Percentiles rank a stretch among this genome's conserved stretches.
Conservation (phyloP, 805 yeast genomes). For the Torulaspora indica region DNA sequence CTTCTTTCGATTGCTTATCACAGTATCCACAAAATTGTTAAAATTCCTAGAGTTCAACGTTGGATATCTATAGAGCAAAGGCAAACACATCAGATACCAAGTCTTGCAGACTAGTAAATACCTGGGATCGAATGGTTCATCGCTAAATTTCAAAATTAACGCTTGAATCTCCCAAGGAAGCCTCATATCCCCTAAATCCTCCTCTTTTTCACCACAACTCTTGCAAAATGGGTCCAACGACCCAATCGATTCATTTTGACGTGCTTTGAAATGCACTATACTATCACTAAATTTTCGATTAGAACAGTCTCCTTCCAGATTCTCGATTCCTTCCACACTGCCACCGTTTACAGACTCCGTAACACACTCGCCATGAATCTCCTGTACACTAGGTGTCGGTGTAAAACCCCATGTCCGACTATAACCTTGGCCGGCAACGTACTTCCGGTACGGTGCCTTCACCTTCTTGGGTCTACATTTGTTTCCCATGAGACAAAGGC, state of each 20-base stretch:
- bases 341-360: constrained; percentile 11
- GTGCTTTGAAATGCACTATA: constrained; percentile 14
- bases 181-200: constrained; percentile 13
- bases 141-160: constrained; percentile 33
- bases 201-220: background rate
- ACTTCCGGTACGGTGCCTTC: constrained; percentile 73
- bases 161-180: constrained; percentile 51
- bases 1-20: constrained; percentile 45
- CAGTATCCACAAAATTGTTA: constrained; percentile 62
- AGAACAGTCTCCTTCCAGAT: constrained; percentile 20
- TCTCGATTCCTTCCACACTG: constrained; percentile 11
- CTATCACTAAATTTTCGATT: constrained; percentile 18
- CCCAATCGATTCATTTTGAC: constrained; percentile 7
- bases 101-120: constrained; percentile 56
- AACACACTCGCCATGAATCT: constrained; percentile 19
- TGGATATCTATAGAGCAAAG: constrained; percentile 63
- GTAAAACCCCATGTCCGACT: constrained; percentile 41
- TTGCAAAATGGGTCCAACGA: constrained; percentile 3
- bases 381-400: constrained; percentile 18
- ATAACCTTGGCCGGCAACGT: constrained; percentile 48
- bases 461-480: constrained; percentile 81
- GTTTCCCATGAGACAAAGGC: constrained; percentile 57
- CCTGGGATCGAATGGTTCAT: constrained; percentile 30
- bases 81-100: constrained; percentile 58
- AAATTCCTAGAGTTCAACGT: constrained; percentile 62